Percentiles rank a stretch among this genome's conserved stretches.
phyloP scores from a whole-genome alignment of 179 eudicot species.

The Monotropa hypopitys region DNA sequence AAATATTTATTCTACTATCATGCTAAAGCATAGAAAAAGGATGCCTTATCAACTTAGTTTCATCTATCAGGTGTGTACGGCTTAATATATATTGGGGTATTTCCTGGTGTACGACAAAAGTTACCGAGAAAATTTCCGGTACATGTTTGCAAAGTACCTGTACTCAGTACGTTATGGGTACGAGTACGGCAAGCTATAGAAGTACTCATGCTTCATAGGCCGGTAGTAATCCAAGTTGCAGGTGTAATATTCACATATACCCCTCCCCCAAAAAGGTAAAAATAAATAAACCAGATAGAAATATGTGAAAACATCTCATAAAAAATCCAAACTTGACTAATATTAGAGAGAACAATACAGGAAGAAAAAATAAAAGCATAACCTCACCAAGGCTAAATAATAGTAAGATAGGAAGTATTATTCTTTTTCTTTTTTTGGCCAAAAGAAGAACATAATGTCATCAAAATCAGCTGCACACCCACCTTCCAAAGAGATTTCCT shows the following conservation, averaged over 20 bases:
- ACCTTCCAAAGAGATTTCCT: constrained; percentile 98
- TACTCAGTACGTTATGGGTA: too few species aligned
- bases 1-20: too few species aligned
- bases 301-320: neutral
- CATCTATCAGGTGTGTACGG: too few species aligned
- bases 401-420: neutral
- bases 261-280: neutral
- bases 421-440: neutral
- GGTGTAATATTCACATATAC: neutral
- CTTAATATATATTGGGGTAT: too few species aligned
- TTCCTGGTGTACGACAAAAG: too few species aligned
- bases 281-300: neutral
- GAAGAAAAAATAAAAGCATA: neutral
- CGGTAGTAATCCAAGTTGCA: neutral
- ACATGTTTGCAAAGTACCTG: too few species aligned
- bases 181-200: too few species aligned
- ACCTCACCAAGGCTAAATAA: neutral
- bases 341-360: neutral
- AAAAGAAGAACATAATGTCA: neutral
- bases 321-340: neutral
- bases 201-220: too few species aligned
- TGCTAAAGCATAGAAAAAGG: too few species aligned
- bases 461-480: constrained; percentile 1
- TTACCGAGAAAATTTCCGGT: too few species aligned
- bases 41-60: too few species aligned